Evolutionary conservation across 2,329 filamentous ascomycete genomes (phyloP).

Genomic region (Zymoseptoria crescenta): DNA sequence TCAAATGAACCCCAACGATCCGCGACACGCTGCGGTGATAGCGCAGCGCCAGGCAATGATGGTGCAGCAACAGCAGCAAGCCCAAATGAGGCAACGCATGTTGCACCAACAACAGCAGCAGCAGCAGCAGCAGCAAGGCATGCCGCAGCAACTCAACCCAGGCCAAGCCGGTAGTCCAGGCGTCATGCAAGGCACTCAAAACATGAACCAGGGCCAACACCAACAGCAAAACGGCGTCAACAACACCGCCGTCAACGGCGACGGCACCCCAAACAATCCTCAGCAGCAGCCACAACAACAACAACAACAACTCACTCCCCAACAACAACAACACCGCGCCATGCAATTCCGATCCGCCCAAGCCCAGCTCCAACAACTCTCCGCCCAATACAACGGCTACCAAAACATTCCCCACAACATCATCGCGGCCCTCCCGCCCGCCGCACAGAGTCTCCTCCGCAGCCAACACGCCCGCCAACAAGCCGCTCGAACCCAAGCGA

Average conservation of each 20-base stretch:
- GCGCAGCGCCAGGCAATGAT: slow-evolving; percentile 14
- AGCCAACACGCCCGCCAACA: slow-evolving; percentile 18
- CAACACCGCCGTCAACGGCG: slow-evolving; percentile 15
- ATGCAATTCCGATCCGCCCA: slow-evolving; percentile 15
- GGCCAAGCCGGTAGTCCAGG: slow-evolving; percentile 14
- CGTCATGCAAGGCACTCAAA: slow-evolving; percentile 14
- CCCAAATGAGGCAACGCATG: slow-evolving; percentile 14
- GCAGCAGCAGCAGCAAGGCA: slow-evolving; percentile 22
- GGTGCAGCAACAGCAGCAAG: slow-evolving; percentile 23
- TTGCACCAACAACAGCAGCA: slow-evolving; percentile 20
- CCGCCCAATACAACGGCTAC: slow-evolving; percentile 14
- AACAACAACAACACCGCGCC: slow-evolving; percentile 16
- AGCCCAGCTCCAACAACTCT: slow-evolving; percentile 11
- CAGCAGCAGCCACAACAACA: slow-evolving; percentile 9
- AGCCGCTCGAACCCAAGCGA: slow-evolving; percentile 13
- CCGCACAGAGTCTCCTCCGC: slow-evolving; percentile 16
- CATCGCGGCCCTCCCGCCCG: slow-evolving; percentile 8
- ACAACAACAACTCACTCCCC: slow-evolving; percentile 10
- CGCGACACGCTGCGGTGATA: slow-evolving; percentile 17
- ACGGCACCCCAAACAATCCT: neutral
- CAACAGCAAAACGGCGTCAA: slow-evolving; percentile 9
- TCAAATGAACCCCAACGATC: slow-evolving; percentile 11
- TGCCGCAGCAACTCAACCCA: slow-evolving; percentile 9
- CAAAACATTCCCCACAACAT: slow-evolving; percentile 18
- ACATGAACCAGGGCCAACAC: slow-evolving; percentile 18